Percentiles rank a stretch among this genome's conserved stretches.
Evolutionary conservation across 1,139 yeast genomes (phyloP).

Genomic region (Geotrichum carabidarum): DNA sequence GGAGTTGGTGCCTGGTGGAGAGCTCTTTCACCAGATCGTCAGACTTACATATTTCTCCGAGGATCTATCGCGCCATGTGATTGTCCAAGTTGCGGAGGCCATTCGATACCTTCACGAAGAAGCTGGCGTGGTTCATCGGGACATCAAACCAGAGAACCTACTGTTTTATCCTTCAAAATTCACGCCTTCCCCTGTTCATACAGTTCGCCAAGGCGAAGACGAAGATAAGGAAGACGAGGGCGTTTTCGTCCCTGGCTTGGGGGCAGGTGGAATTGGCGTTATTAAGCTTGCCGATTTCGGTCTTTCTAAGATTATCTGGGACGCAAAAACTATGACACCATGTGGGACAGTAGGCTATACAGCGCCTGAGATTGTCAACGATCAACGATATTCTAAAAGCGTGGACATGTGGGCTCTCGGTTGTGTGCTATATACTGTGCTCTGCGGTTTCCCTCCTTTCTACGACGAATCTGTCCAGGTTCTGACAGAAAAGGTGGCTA

Average conservation of each 20-base stretch:
- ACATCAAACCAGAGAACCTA: slow-evolving; percentile 90
- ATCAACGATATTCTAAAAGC: slow-evolving; percentile 77
- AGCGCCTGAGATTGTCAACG: slow-evolving; percentile 90
- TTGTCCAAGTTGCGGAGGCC: slow-evolving; percentile 78
- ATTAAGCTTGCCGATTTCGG: slow-evolving; percentile 93
- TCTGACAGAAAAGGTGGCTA: slow-evolving; percentile 72
- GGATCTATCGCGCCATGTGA: slow-evolving; percentile 75
- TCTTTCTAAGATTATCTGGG: slow-evolving; percentile 73
- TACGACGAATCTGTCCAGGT: slow-evolving; percentile 81
- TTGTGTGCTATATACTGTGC: slow-evolving; percentile 79
- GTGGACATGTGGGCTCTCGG: slow-evolving; percentile 98
- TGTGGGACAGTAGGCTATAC: slow-evolving; percentile 91
- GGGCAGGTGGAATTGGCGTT: slow-evolving; percentile 85
- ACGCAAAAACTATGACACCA: slow-evolving; percentile 68
- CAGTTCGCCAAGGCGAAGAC: slow-evolving; percentile 62
- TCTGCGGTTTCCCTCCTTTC: slow-evolving; percentile 96
- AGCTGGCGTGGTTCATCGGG: slow-evolving; percentile 87
- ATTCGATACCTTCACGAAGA: slow-evolving; percentile 74
- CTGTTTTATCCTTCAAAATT: slow-evolving; percentile 71
- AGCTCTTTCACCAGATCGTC: slow-evolving; percentile 88
- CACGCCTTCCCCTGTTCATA: slow-evolving; percentile 48
- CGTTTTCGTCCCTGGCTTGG: slow-evolving; percentile 62
- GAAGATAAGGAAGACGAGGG: slow-evolving; percentile 79
- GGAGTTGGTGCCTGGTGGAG: slow-evolving; percentile 90
- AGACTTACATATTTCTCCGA: slow-evolving; percentile 88